phyloP scores from a whole-genome alignment of 2,329 filamentous ascomycete species.

The Periconia macrospinosa region DNA sequence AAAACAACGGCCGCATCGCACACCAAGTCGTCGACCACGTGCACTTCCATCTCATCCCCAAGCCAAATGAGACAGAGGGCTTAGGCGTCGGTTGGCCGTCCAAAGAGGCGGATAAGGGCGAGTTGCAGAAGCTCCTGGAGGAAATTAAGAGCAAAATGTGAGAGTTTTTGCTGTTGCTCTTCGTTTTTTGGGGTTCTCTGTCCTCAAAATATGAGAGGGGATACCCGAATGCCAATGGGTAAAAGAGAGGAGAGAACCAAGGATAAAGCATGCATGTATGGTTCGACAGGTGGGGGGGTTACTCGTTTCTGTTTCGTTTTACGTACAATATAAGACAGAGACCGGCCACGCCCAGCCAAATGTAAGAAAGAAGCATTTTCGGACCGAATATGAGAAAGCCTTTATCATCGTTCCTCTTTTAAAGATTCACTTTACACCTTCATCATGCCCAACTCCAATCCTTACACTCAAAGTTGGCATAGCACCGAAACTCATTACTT shows the following conservation, averaged over 20 bases:
- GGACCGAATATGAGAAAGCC: no score
- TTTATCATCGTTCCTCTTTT: no score
- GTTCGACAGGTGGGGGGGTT: no score
- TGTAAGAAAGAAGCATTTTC: no score
- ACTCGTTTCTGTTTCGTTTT: no score
- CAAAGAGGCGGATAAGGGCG: conserved; percentile 75
- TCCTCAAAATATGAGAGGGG: no score
- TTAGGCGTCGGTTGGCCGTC: conserved; percentile 80
- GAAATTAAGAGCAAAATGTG: conserved; percentile 92
- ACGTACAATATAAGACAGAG: no score
- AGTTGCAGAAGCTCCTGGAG: conserved; percentile 76
- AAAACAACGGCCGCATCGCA: conserved; percentile 91
- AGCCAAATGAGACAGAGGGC: conserved; percentile 82
- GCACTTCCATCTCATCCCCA: conserved; percentile 97
- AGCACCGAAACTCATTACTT: conserved; percentile 81
- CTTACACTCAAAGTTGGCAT: conserved; percentile 73
- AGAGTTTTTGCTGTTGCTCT: no score
- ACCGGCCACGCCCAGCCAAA: no score
- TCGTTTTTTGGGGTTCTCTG: no score
- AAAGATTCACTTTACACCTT: conserved; percentile 12
- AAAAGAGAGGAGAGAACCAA: no score
- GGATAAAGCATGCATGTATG: neutral
- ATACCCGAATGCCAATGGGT: no score
- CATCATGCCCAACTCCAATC: conserved; percentile 40
- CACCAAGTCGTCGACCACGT: conserved; percentile 95